Evolutionary conservation across 2,329 filamentous ascomycete species (phyloP), one percentile per base, ranked within the genome.

Genomic region (Monosporascus sp.): DNA sequence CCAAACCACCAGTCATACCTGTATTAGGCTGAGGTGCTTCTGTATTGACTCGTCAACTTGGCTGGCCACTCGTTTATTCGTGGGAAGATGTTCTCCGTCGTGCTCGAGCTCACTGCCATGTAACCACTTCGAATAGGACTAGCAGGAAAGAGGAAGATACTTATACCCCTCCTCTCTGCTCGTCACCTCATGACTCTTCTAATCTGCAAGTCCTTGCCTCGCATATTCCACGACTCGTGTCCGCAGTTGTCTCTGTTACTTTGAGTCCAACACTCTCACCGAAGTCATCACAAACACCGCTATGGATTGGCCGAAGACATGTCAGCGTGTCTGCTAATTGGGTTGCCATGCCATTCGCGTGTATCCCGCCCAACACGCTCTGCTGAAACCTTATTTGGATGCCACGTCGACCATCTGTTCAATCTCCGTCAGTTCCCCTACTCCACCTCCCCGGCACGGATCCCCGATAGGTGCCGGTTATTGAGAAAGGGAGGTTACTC

Each of bases 391-490:
- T 60, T 66, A 58, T 60, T 59, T 61, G 63, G 60, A 62, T 68
- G 67, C 67, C 67, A 69, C 67, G 67, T 68, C 65, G 65, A 62
- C 61, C 60, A 53, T 55, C 58, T 60, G 54, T 62, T 61, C 57
- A 59, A 62, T 60, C 62, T 64, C 57, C 58, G 58, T 60, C 62
- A 60, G 61, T 56, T 63, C 14, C 22, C 58, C 49, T 61, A 65
- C 65, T 63, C 65, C 65, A 65, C 65, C 62, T 53, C 62, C 54
- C 60, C 59, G 43, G 43, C 22, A 60, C 59, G 58, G 61, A 62
- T 62, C 62, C 60, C 58, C 59, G 61, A 63, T 60, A 53, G 54
- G 52, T 56, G 11, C 31, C 9, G 31, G 31, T 17, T 37, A 38
- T 24, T 28, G 26, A 31, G 9, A 17, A 44, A n/a, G 48, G 18